These are phyloP conservation scores for Pichia pseudocactophila DNA, from an alignment of 805 yeast genomes.

Conservation along the genomic window DNA sequence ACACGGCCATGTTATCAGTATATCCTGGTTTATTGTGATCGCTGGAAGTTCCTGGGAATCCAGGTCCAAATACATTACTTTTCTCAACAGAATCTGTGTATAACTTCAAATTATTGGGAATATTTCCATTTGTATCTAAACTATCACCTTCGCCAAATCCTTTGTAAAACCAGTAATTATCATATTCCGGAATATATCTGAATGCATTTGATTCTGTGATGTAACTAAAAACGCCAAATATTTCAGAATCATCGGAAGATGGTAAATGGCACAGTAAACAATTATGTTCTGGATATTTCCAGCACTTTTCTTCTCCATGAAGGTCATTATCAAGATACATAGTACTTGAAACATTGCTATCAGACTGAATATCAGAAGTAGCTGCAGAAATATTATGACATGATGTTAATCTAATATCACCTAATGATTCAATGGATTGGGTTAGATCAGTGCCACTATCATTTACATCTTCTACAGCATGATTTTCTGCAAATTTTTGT, in stretches of 20 bases:
- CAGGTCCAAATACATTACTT: constrained; percentile 55
- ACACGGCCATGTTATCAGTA: constrained; percentile 38
- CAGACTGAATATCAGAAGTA: constrained; percentile 27
- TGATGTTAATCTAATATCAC: constrained; percentile 6
- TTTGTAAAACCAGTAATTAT: constrained; percentile 55
- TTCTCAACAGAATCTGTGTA: constrained; percentile 32
- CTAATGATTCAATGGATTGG: constrained; percentile 18
- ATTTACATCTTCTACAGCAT: constrained; percentile 31
- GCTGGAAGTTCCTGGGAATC: constrained; percentile 39
- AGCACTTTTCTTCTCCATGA: constrained; percentile 23
- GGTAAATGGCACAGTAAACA: constrained; percentile 82
- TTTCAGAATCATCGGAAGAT: constrained; percentile 44
- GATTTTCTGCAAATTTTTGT: constrained; percentile 54
- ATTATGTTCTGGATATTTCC: constrained; percentile 66
- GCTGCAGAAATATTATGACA: constrained; percentile 9
- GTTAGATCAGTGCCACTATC: constrained; percentile 20
- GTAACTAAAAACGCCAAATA: constrained; percentile 68
- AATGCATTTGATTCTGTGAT: constrained; percentile 50
- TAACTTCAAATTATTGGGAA: constrained; percentile 3
- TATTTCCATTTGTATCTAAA: constrained; percentile 20
- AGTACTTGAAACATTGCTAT: constrained; percentile 31
- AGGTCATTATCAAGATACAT: constrained; percentile 20
- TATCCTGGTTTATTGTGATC: constrained; percentile 16
- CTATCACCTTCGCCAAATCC: constrained; percentile 48
- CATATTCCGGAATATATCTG: constrained; percentile 50